Evolutionary conservation across 805 yeast genomes (phyloP), one percentile per base, ranked within the genome.

Genomic region (Wickerhamiella australiensis): DNA sequence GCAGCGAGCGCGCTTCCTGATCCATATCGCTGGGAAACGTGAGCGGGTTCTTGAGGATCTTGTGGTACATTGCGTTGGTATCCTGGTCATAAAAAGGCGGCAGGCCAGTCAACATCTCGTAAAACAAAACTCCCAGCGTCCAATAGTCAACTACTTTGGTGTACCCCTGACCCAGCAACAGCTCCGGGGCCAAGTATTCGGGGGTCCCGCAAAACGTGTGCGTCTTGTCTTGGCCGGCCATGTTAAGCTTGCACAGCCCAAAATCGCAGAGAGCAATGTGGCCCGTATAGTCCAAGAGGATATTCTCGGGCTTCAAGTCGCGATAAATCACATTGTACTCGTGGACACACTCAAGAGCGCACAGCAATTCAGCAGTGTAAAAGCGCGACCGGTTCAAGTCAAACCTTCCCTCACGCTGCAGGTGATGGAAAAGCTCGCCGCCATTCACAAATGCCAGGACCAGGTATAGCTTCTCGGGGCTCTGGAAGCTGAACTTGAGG

Each of bases 171-270:
- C 94, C 92, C 58, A 87, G 70, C 45, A 92, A 70, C 57, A 92
- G 71, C 66, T 92, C 98, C 1, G 98, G 98, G 1, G 97, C 96
- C 57, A 92, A 72, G 65, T 92, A 92, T 66, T 92, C 97, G 0
- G 97, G 97, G 0, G 98, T 92, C 37, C 98, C 98, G 67, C 98
- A 92, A 64, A 92, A 92, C 0, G 98, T 92, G 59, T 82, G 82
- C 21, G 78, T 74, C 65, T 84, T 84, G 59, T 87, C 95, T 53
- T 84, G 82, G 58, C 81, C 78, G 56, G 80, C 78, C 98, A 92
- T 92, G 69, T 92, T 86, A 59, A 92, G 76, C 68, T 92, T 92
- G 70, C 97, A 92, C 41, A 92, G 73, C 5, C 98, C 98, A 64
- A 92, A 92, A 68, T 92, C 98, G 70, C 98, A 92, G 50, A 92